Conservation (phyloP, 2,329 filamentous ascomycete species). For the Paecilomyces niveus region DNA sequence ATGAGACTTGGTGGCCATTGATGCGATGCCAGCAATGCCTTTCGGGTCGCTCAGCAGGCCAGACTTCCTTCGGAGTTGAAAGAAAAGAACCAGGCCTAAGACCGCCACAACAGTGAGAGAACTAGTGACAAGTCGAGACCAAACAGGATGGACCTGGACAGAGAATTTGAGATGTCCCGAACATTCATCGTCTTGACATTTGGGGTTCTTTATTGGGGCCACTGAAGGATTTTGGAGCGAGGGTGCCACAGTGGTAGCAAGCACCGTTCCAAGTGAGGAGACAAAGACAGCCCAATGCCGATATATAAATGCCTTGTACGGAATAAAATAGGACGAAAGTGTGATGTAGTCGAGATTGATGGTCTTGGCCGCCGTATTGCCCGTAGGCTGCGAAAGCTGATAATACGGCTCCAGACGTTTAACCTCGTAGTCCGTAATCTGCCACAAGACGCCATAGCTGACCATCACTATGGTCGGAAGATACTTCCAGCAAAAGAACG, state of each 20-base stretch:
- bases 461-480: slow-evolving; percentile 41
- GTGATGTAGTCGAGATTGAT: slow-evolving; percentile 45
- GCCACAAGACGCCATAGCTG: slow-evolving; percentile 43
- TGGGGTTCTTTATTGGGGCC: slow-evolving; percentile 27
- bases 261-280: slow-evolving; percentile 38
- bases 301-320: slow-evolving; percentile 38
- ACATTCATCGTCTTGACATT: slow-evolving; percentile 18
- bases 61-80: slow-evolving; percentile 41
- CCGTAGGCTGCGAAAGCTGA: slow-evolving; percentile 28
- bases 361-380: slow-evolving; percentile 27
- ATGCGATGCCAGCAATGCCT: slow-evolving; percentile 44
- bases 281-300: slow-evolving; percentile 43
- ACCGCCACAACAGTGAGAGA: slow-evolving; percentile 36
- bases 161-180: slow-evolving; percentile 26
- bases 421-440: slow-evolving; percentile 44
- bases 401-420: slow-evolving; percentile 46
- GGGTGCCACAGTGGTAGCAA: slow-evolving; percentile 39
- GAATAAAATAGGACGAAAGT: slow-evolving; percentile 40
- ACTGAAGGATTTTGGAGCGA: slow-evolving; percentile 42
- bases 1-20: slow-evolving; percentile 44
- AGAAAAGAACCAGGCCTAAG: slow-evolving; percentile 34
- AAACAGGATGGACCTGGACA: slow-evolving; percentile 36
- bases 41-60: slow-evolving; percentile 43
- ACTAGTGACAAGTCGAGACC: slow-evolving; percentile 38
- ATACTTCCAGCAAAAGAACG: slow-evolving; percentile 34